phyloP scores from a whole-genome alignment of 2,329 filamentous ascomycete genomes.

The Magnaporthiopsis incrustans region DNA sequence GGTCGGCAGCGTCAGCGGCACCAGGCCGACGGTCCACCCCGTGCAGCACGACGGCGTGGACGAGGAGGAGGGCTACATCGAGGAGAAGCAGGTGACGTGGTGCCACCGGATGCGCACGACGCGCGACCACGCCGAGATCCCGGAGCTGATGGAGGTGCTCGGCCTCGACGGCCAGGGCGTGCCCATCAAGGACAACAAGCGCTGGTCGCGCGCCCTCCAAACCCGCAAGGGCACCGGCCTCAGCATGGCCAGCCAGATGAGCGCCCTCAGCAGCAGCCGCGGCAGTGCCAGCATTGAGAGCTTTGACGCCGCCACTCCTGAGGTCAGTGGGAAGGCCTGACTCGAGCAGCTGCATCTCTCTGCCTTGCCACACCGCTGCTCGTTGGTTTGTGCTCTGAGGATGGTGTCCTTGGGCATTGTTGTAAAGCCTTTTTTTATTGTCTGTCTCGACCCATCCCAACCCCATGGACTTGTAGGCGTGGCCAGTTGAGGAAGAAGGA shows the following conservation, averaged over 20 bases:
- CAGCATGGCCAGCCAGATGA: constrained; percentile 43
- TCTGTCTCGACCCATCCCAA: too few relatives aligned
- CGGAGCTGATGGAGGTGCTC: constrained; percentile 55
- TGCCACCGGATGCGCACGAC: constrained; percentile 77
- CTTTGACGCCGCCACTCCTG: neutral
- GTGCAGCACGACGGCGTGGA: constrained; percentile 13
- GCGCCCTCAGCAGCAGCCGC: constrained; percentile 24
- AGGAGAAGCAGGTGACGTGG: constrained; percentile 63
- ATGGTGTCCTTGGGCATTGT: too few relatives aligned
- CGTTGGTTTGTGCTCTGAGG: too few relatives aligned
- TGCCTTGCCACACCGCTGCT: too few relatives aligned
- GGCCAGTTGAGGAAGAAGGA: neutral
- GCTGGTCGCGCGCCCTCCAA: constrained; percentile 37
- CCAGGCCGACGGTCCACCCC: neutral
- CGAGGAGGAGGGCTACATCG: constrained; percentile 23
- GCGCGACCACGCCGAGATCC: constrained; percentile 67
- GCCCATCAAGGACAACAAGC: constrained; percentile 30
- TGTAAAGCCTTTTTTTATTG: too few relatives aligned
- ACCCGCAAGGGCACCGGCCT: constrained; percentile 45
- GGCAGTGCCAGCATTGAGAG: neutral
- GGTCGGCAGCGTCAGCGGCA: neutral
- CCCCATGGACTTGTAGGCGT: neutral
- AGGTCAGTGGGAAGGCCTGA: neutral
- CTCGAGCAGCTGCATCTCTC: too few relatives aligned
- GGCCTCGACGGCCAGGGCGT: constrained; percentile 41